Conservation (phyloP, 768 basidiomycete species). For the Lentinula edodes region DNA sequence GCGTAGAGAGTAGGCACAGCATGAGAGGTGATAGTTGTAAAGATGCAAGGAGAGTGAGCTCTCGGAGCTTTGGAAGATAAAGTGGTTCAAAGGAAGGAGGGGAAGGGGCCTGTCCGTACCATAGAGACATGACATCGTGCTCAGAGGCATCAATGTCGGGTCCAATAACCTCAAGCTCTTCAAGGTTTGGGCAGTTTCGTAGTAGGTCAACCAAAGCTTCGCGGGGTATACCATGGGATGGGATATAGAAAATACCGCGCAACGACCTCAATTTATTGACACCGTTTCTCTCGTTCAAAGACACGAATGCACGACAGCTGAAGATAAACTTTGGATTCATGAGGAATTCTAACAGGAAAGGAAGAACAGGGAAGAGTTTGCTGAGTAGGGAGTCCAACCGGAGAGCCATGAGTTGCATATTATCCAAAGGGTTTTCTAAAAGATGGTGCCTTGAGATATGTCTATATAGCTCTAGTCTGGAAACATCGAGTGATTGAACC, state of each 20-base stretch:
- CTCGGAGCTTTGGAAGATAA: constrained; percentile 50
- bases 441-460: not conserved
- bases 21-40: constrained; percentile 64
- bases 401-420: constrained; percentile 43
- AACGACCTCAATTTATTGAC: constrained; percentile 42
- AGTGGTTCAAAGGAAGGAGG: constrained; percentile 37
- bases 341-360: constrained; percentile 50
- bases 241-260: constrained; percentile 49
- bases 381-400: constrained; percentile 59
- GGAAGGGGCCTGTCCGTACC: constrained; percentile 16
- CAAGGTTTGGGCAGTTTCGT: constrained; percentile 47
- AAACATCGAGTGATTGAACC: constrained; percentile 74
- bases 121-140: constrained; percentile 24
- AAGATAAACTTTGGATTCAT: constrained; percentile 54
- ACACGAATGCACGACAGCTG: constrained; percentile 52
- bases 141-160: constrained; percentile 52
- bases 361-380: constrained; percentile 58
- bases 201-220: constrained; percentile 59
- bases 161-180: constrained; percentile 60
- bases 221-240: constrained; percentile 28
- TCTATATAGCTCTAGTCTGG: constrained; percentile 33
- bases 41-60: constrained; percentile 51
- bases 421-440: not conserved
- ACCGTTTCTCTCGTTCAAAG: constrained; percentile 49
- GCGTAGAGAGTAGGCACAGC: constrained; percentile 48